Conservation (phyloP, 371 early-diverging fungal species). For the Mortierella sp. region DNA sequence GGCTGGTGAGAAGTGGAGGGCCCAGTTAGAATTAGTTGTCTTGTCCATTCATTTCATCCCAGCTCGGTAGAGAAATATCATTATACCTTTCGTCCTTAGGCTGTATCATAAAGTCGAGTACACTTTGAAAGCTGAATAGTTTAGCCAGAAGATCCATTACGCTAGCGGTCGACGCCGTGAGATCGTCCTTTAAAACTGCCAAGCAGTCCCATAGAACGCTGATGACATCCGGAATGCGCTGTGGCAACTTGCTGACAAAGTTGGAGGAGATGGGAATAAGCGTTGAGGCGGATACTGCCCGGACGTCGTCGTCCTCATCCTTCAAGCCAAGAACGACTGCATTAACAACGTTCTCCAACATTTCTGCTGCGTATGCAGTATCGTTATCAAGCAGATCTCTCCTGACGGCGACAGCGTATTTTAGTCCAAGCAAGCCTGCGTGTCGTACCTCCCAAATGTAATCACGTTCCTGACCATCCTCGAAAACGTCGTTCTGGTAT, state of each 20-base stretch:
- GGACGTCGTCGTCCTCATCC: conserved; percentile 93
- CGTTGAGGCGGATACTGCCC: conserved; percentile 91
- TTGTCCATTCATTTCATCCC: too few species aligned
- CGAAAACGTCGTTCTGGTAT: conserved; percentile 62
- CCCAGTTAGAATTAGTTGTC: too few species aligned
- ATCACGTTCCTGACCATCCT: conserved; percentile 45
- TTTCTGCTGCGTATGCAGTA: conserved; percentile 22
- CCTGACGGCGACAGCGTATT: conserved; percentile 94
- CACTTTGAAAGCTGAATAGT: conserved; percentile 74
- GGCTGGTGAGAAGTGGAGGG: conserved; percentile 45
- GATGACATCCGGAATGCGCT: conserved; percentile 77
- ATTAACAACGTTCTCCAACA: conserved; percentile 51
- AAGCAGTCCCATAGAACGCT: conserved; percentile 88
- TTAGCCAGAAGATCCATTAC: conserved; percentile 94
- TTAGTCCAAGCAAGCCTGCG: conserved; percentile 94
- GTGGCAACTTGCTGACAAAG: conserved; percentile 75
- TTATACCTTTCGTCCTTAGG: conserved; percentile 51
- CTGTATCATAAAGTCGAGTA: conserved; percentile 67
- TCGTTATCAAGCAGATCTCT: conserved; percentile 78
- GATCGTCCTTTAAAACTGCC: conserved; percentile 85
- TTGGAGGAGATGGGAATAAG: conserved; percentile 88
- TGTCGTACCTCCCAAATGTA: conserved; percentile 93
- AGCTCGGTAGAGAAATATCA: neutral
- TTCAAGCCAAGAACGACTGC: conserved; percentile 65
- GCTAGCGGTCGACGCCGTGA: conserved; percentile 91